phyloP scores from a whole-genome alignment of 148 eudicot genomes.

The Diospyros lotus region DNA sequence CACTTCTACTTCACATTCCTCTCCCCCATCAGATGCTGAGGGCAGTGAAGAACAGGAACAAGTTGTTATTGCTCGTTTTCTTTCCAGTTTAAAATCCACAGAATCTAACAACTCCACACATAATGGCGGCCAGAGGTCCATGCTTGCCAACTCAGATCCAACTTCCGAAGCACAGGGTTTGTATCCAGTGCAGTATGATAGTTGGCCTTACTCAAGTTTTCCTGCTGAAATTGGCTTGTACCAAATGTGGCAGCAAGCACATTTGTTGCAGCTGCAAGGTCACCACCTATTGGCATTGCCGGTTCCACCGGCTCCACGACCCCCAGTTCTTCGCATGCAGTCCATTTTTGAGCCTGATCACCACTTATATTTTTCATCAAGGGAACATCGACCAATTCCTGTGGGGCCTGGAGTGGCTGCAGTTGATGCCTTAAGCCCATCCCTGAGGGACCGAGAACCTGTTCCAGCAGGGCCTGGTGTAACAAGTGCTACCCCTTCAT shows the following conservation, averaged over 20 bases:
- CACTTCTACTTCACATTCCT: background rate
- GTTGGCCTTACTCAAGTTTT: conserved; percentile 31
- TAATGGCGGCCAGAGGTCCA: conserved; percentile 16
- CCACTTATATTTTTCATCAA: conserved; percentile 16
- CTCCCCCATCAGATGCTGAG: conserved; percentile 14
- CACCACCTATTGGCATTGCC: conserved; percentile 33
- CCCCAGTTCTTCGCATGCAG: conserved; percentile 31
- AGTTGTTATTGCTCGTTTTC: conserved; percentile 50
- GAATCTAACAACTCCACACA: conserved; percentile 22
- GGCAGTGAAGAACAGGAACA: conserved; percentile 50
- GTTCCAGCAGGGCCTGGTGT: background rate
- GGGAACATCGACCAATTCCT: conserved; percentile 13
- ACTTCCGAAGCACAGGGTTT: conserved; percentile 16
- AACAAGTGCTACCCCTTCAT: conserved; percentile 8
- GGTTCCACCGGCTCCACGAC: conserved; percentile 25
- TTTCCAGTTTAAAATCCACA: conserved; percentile 29
- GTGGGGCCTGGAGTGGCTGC: conserved; percentile 1
- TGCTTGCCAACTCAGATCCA: conserved; percentile 14
- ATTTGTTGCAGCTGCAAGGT: conserved; percentile 36
- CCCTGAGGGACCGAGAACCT: conserved; percentile 6
- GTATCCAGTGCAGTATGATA: conserved; percentile 18
- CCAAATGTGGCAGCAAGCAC: conserved; percentile 47
- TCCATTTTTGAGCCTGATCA: conserved; percentile 29
- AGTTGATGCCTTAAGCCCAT: conserved; percentile 7
- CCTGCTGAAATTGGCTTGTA: conserved; percentile 40